Base-by-base conservation (phyloP, 2,329 filamentous ascomycete species). In the Beauveria sp. region DNA sequence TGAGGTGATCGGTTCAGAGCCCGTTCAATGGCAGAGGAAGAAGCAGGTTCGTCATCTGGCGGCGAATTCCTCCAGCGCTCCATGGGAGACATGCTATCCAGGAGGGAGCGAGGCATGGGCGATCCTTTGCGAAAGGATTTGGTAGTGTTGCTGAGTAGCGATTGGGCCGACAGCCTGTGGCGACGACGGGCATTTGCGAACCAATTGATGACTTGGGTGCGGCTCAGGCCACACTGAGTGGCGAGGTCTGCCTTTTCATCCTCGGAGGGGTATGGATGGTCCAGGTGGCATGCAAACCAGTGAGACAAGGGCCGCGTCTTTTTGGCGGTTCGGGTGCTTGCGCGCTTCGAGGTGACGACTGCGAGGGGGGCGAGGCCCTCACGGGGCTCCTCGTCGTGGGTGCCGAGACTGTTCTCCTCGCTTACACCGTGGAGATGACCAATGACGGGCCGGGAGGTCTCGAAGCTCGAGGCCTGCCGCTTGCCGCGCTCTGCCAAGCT, bases 131-230 rank as follows among this genome's bases (percentile, higher is more conserved):
- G 70, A 64, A 72, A 73, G 28, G 71, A 57, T 3, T 62, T 67
- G n/a, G 64, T 65, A 43, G 24, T 52, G 18, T 67, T 50, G n/a
- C 67, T 70, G 22, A 65, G 51, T 22, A 70, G 70, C 4, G 68
- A 68, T 22, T 69, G 69, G 43, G 68, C 43, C 52, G 71, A 67
- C 43, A 78, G 68, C 8, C 78, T 75, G 48, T 80, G 76, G 1
- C 79, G 78, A 8, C 80, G 75, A 22, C 80, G 73, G 1, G 78
- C 79, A 64, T 82, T 82, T 24, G 78, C 75, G 65, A 82, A 81
- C 79, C 79, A 82, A 57, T 79, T 80, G 24, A 76, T 69, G 3
- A 82, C 74, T 40, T 80, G 77, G 1, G 73, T 77, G 55, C 70
- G 71, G 22, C 74, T 80, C 18, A 82, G 72, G 0, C 79, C 79